Base-by-base conservation (phyloP, 2,329 filamentous ascomycete species). In the Dryadomyces quercus-mongolicae region DNA sequence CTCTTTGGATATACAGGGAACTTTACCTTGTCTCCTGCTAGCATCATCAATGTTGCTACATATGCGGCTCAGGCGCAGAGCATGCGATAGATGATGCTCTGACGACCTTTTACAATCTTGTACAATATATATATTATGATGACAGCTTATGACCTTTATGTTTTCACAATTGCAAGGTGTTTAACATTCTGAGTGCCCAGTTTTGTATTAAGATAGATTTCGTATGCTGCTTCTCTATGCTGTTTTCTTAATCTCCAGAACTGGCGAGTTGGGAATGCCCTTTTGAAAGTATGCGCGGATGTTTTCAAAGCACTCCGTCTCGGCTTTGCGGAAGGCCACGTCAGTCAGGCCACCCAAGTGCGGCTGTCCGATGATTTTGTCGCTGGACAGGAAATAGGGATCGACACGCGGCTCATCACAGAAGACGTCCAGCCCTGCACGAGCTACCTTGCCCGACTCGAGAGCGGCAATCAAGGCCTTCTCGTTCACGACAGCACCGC, bases 321-420 rank as follows among this genome's bases (percentile, higher is more conserved):
- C 63, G 2, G 66, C 54, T 1, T 61, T 53, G 12, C 62, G 61
- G 13, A 65, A 61, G 3, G 64, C 60, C 9, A 53, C 16, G 34
- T 57, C 55, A 3, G 55, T 57, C 31, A 57, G 47, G 4, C 55
- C 55, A 18, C 55, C 53, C 5, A 55, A 40, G 18, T 73, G 64
- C 21, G 55, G 55, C 43, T 55, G 53, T 13, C 49, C 18, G 10
- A 55, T 13, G 3, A 52, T 46, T 1, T 55, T 55, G 38, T 56
- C 49, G 16, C 42, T 38, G 10, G n/a, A 1, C 13, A 54, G 42
- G 36, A 80, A 74, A 67, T 80, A 80, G 58, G 75, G 71, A 61
- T 92, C 80, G 78, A 75, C 75, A 63, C 74, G 75, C 6, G 80
- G 68, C 62, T 73, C 64, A 50, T 70, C 44, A 22, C 50, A 52